Evolutionary conservation across 2,329 filamentous ascomycete species (phyloP), one percentile per base, ranked within the genome.

Genomic region (Microdochium nivale): DNA sequence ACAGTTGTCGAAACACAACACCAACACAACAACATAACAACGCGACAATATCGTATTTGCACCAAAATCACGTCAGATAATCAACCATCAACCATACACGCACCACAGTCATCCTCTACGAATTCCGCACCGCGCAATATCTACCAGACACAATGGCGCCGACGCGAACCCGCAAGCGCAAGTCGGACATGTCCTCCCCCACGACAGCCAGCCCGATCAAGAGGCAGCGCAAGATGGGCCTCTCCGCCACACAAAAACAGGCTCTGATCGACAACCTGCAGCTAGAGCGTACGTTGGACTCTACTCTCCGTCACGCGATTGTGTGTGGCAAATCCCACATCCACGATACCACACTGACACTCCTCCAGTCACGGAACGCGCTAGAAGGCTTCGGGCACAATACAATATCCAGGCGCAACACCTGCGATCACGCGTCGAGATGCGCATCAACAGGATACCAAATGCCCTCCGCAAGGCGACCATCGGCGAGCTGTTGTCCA

Each of bases 391-490:
- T 55, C 83, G 91, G 61, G 87, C 91, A 7, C 90, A 95, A 66
- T 96, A 95, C 72, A 86, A 87, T 53, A 79, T 95, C 10, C 91
- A 96, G 68, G 88, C 90, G 23, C 87, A 92, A 67, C 88, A 88
- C 56, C 78, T 97, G 37, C 82, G 87, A 55, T 85, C 90, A 54
- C 86, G 92, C 55, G 86, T 99, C 50, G 91, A 96, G 68, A 87
- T 95, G 71, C 88, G 94, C 70, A 80, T 97, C 67, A 96, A 96
- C 65, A 85, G 94, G 51, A 94, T 97, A 50, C 94, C 94, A 8
- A 80, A 83, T 60, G 79, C 84, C 16, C 72, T 96, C 56, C 84
- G 92, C 54, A 88, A 86, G 62, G 78, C 83, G 55, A 95, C 82
- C 52, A 92, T 99, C 78, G 83, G 84, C 52, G 91, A 96, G 46